These are phyloP conservation scores for Dactylellina sp. DNA, from an alignment of 2,329 filamentous ascomycete species.

Conservation along the genomic window DNA sequence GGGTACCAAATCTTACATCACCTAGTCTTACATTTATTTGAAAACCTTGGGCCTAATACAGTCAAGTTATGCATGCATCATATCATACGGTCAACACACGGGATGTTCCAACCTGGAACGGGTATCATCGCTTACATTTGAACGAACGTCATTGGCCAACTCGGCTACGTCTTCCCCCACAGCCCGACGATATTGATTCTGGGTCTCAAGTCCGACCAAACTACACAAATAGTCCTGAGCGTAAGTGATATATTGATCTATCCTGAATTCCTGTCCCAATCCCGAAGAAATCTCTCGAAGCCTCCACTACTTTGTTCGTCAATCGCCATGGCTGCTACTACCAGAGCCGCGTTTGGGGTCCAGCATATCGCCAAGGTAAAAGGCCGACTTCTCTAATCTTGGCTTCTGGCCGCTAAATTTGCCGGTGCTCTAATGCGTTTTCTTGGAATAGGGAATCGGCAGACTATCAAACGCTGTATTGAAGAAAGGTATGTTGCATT, in stretches of 20 bases:
- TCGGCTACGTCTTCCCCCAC: constrained; percentile 14
- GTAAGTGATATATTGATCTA: too few relatives aligned
- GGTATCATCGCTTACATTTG: constrained; percentile 42
- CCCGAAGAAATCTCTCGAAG: neutral
- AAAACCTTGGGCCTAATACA: too few relatives aligned
- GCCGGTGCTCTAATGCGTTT: too few relatives aligned
- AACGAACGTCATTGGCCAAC: constrained; percentile 29
- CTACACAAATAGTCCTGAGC: too few relatives aligned
- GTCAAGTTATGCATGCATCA: too few relatives aligned
- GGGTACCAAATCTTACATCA: too few relatives aligned
- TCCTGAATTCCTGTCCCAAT: neutral
- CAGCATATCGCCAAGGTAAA: constrained; percentile 55
- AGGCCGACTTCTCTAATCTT: constrained; percentile 10
- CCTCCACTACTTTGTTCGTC: neutral
- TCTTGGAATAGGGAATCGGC: constrained; percentile 46
- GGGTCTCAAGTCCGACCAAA: constrained; percentile 4
- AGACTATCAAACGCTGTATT: constrained; percentile 52
- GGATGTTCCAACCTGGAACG: too few relatives aligned
- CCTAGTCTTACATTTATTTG: too few relatives aligned
- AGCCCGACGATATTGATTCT: constrained; percentile 10
- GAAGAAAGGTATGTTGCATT: constrained; percentile 50
- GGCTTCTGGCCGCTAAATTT: constrained; percentile 31
- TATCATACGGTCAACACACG: too few relatives aligned
- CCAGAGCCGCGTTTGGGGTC: constrained; percentile 52
- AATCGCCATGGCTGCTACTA: constrained; percentile 34